These are phyloP conservation scores for Thozetella sp. DNA, from an alignment of 495 filamentous ascomycete species.

Conservation along the genomic window DNA sequence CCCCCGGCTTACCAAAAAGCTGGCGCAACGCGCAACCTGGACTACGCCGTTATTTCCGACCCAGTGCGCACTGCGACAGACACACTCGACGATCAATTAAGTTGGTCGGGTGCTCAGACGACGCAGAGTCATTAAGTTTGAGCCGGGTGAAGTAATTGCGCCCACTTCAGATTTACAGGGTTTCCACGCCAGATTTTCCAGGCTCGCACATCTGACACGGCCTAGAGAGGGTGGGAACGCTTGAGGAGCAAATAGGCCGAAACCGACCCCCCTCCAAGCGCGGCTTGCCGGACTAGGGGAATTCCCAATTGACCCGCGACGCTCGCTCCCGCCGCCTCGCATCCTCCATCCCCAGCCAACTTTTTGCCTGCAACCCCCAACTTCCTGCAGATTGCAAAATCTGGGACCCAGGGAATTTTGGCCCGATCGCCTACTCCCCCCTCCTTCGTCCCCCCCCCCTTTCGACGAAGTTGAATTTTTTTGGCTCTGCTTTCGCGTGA, in stretches of 20 bases:
- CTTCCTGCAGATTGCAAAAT: constrained; percentile 2
- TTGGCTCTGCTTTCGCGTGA: constrained; percentile 4
- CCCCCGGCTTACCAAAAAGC: not conserved
- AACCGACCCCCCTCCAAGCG: not conserved
- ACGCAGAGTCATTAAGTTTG: not conserved
- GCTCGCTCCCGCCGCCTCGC: constrained; percentile 4
- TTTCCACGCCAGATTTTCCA: not conserved
- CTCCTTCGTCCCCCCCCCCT: not conserved
- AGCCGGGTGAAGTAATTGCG: constrained; percentile 1
- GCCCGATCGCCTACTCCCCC: not conserved
- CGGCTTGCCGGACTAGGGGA: not conserved
- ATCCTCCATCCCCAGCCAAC: constrained; percentile 7
- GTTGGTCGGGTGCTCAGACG: not conserved
- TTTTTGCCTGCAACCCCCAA: constrained; percentile 3
- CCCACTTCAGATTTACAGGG: not conserved
- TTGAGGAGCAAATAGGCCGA: not conserved
- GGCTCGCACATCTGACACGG: not conserved
- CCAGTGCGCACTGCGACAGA: not conserved
- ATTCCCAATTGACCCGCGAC: constrained; percentile 2
- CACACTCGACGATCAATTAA: not conserved
- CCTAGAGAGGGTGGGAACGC: not conserved
- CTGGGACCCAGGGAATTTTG: not conserved
- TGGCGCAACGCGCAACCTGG: not conserved
- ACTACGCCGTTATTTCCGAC: not conserved
- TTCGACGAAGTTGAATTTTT: not conserved